A percentile compares a stretch with the other conserved stretches of the same genome.
phyloP scores from a whole-genome alignment of 805 yeast genomes.

The Candida methanosorbosa region DNA sequence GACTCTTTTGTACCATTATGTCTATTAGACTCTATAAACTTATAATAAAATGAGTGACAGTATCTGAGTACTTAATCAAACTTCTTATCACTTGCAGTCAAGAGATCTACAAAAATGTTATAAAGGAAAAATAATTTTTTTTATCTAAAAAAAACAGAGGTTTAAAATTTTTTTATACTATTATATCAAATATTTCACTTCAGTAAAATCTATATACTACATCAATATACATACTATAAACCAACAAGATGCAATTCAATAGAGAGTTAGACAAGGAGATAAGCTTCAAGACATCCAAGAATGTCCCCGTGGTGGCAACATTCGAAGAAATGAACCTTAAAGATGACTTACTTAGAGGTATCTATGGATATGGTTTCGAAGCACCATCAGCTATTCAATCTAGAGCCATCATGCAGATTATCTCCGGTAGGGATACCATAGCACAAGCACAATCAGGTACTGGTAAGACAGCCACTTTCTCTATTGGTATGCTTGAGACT shows the following conservation, averaged over 20 bases:
- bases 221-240: neutral
- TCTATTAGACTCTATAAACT: no score
- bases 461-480: constrained; percentile 97
- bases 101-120: neutral
- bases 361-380: constrained; percentile 90
- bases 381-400: constrained; percentile 96
- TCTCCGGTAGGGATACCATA: constrained; percentile 87
- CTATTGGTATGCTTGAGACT: constrained; percentile 86
- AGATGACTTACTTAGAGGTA: constrained; percentile 49
- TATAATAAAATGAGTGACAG: no score
- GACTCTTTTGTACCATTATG: no score
- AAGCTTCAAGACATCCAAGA: constrained; percentile 54
- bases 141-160: constrained; percentile 2
- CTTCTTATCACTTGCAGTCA: neutral
- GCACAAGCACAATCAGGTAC: constrained; percentile 99
- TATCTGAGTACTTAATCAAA: neutral
- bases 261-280: constrained; percentile 50
- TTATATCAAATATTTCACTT: no score
- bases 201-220: constrained; percentile 2
- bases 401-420: constrained; percentile 92
- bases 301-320: constrained; percentile 38
- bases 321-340: constrained; percentile 73
- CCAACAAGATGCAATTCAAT: constrained; percentile 45
- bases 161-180: no score
- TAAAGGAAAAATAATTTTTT: neutral